These are phyloP conservation scores for Inonotus obliquus DNA, from an alignment of 1,284 basidiomycete species.

Conservation along the genomic window DNA sequence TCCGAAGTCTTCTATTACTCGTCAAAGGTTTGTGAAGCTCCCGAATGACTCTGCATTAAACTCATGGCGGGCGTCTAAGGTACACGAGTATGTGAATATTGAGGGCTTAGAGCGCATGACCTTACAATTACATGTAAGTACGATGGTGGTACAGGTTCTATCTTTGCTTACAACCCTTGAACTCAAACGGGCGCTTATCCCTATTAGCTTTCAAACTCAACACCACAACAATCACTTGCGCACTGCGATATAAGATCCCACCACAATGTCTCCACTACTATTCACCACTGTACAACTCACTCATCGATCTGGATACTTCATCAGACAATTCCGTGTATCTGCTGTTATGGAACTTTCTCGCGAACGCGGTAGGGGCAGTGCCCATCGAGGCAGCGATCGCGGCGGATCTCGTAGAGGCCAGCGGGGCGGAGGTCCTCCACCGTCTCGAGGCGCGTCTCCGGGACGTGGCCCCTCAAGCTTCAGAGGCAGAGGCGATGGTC, in stretches of 20 bases:
- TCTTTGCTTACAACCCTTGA: no score
- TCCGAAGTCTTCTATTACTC: not conserved
- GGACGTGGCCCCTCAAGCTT: not conserved
- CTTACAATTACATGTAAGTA: no score
- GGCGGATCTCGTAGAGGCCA: not conserved
- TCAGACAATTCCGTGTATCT: not conserved
- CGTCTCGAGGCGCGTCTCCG: not conserved
- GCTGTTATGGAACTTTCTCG: not conserved
- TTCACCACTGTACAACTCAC: not conserved
- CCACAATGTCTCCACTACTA: not conserved
- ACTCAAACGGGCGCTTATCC: no score
- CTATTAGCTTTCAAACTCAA: not conserved
- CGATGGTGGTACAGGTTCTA: no score
- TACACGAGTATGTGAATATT: no score
- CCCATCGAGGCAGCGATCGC: not conserved
- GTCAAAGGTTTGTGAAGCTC: no score
- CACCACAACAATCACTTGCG: no score
- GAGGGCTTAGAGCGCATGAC: not conserved
- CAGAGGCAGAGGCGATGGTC: slow-evolving; percentile 8
- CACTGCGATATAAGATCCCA: no score
- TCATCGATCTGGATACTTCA: not conserved
- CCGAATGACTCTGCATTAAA: no score
- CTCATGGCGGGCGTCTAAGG: no score
- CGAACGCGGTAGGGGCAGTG: not conserved
- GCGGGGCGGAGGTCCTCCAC: not conserved